Base-by-base conservation (phyloP, 176 grass and related monocot genomes). In the Oryza meyeriana region DNA sequence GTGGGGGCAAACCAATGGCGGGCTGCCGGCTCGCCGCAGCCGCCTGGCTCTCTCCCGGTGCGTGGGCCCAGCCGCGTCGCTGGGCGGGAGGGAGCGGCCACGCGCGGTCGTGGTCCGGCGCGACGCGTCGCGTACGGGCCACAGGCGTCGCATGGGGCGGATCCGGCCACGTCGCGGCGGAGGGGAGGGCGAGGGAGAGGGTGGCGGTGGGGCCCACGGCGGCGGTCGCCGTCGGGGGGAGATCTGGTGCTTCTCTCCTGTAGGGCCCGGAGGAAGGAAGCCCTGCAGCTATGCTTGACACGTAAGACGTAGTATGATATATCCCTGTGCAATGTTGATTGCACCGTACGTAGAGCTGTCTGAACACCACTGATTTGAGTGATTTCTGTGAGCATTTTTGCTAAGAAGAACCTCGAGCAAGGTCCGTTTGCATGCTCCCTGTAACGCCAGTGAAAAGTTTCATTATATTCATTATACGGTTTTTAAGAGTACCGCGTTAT, bases 151-250 rank as follows among this genome's bases (percentile, higher is more conserved):
- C 78, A 17, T 71, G 88, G 87, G 78, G 41, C 31, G 64, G 72
- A 59, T 52, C 71, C 58, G 72, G 88, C 88, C 88, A 89, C 88
- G 83, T 89, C 78, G 78, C 77, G 33, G 11, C 33, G 16, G 39
- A 78, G 14, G 17, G 35, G 25, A n/a, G n/a, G n/a, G n/a, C n/a
- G n/a, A n/a, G n/a, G 10, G 35, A 35, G 58, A 69, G 36, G 38
- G 14, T 29, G 7, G 0, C 10, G 20, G n/a, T 17, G 52, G 79
- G 64, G 6, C 14, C 52, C 14, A 38, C 25, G 1, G 75, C 11
- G 39, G 34, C 32, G 76, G 87, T 81, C 87, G 83, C 72, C 78
- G 34, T 89, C 78, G 20, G 42, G 0, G 57, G 33, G 6, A 64
- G 24, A n/a, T n/a, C 22, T 52, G 48, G 48, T 52, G 18, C 6